Evolutionary conservation across 169 alveolate genomes (phyloP), one percentile per base, ranked within the genome.

Genomic region (Ichthyophthirius multifiliis): DNA sequence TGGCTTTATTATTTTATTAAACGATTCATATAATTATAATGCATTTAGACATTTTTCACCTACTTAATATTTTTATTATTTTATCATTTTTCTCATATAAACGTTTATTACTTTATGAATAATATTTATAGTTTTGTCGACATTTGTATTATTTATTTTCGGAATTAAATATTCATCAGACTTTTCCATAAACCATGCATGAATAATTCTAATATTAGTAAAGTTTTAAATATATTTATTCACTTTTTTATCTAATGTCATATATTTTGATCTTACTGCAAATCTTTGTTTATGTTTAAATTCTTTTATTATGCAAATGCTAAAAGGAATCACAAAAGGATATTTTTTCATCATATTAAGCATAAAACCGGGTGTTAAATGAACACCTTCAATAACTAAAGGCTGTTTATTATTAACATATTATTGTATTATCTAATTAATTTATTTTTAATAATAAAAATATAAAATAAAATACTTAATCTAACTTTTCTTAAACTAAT

Each of bases 361-460:
- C 89, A 91, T 83, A 55, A 89, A 79, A 13, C 86, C 44, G 10
- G 91, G 92, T 2, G 94, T 88, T 16, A 94, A 76, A 73, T 94
- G 97, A n/a, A 94, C 97, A 15, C 97, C 97, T 83, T 94, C 97
- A 12, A 94, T 86, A 18, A 94, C 93, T 18, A 81, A 71, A 0
- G 86, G 76, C 4, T 81, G 82, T 18, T 23, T 81, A 20, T 55
- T 81, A 30, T 73, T 10, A 37, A 35, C 55, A 71, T 46, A 81
- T 2, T 37, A 13, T 23, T 35, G 27, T 13, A 81, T 73, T 20
- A 55, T 39, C 71, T 55, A 1, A 27, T 10, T 46, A 27, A 27
- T 55, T 20, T 10, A 55, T 27, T 55, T 2, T 27, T 55, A 10
- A 20, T 18, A 20, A 27, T 13, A 1, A 4, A 46, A 46, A 46